These are phyloP conservation scores for Globisporangium ultimum DNA, from an alignment of 352 stramenopile genomes.

Conservation along the genomic window DNA sequence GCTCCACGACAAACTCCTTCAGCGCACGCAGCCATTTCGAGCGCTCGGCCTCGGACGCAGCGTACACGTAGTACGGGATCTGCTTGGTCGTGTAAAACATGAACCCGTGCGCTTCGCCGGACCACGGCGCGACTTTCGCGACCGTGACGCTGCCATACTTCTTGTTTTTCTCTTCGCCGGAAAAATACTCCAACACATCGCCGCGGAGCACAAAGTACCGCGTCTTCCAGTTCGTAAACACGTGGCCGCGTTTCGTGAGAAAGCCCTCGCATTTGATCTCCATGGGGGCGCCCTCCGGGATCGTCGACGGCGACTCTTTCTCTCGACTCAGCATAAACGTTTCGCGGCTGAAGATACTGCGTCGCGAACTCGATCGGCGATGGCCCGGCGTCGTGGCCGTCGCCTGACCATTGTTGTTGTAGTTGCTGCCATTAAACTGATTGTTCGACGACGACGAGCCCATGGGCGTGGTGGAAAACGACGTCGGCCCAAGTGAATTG, in stretches of 20 bases:
- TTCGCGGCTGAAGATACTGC: conserved; percentile 72
- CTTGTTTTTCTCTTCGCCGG: conserved; percentile 80
- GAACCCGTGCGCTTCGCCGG: conserved; percentile 81
- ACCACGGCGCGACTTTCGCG: conserved; percentile 84
- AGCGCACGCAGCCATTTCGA: conserved; percentile 79
- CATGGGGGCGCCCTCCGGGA: conserved; percentile 37
- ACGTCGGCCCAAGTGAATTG: conserved; percentile 66
- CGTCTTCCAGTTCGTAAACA: conserved; percentile 91
- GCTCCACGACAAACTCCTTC: conserved; percentile 84
- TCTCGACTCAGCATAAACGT: conserved; percentile 76
- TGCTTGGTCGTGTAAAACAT: conserved; percentile 91
- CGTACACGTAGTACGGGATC: conserved; percentile 89
- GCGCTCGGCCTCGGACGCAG: conserved; percentile 70
- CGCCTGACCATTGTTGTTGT: conserved; percentile 27
- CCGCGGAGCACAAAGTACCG: conserved; percentile 84
- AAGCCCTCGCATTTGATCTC: conserved; percentile 83
- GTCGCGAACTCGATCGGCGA: conserved; percentile 55
- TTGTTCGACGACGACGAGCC: conserved; percentile 17
- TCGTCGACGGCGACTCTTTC: conserved; percentile 60
- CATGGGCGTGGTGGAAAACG: conserved; percentile 16
- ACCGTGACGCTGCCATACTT: conserved; percentile 84
- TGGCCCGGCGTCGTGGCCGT: conserved; percentile 24
- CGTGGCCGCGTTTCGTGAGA: conserved; percentile 82
- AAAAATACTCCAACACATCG: conserved; percentile 84
- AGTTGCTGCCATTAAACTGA: conserved; percentile 28